Base-by-base conservation (phyloP, 2,329 filamentous ascomycete species). In the Chaetomium sp. region DNA sequence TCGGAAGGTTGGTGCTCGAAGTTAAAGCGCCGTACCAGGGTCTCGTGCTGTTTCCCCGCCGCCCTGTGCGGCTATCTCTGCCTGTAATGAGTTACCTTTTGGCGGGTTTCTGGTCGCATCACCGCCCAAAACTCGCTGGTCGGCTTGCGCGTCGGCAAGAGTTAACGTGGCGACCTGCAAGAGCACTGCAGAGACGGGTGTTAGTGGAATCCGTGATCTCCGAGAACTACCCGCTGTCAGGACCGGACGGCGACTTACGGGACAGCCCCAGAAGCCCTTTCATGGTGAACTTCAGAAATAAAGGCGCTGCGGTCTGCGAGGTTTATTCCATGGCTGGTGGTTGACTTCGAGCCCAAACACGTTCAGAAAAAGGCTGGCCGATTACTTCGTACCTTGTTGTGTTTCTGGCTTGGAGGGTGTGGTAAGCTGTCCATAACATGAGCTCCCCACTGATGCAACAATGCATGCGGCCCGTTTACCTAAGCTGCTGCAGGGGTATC, bases 111-210 rank as follows among this genome's bases (percentile, higher is more conserved):
- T 46, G 8, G 65, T 61, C 36, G 59, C 58, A 46, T 66, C 65
- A n/a, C 66, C 56, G 9, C 61, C 60, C 41, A 64, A 54, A 0
- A 65, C 66, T 42, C 72, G 68, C 36, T 76, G 72, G 43, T 56
- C 47, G 11, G 57, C 38, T 36, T 61, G 62, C 6, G 69, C 68
- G 55, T 74, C 70, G 38, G 72, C 71, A 59, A 65, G 64, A 54
- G 71, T 60, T 56, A 72, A 69, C 51, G 67, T 65, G 51, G 68
- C 65, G 47, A 67, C 70, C 74, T 78, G 76, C 73, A 73, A 70
- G 52, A 78, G 75, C 72, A 78, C 76, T 78, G 42, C 5, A 51
- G 32, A 59, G 46, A 36, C 52, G 54, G 68, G 66, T 57, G 52
- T 63, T 56, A 62, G 58, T 57, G 47, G 51, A 47, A 52, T 45